Base-by-base conservation (phyloP, 139 green algal species). In the Chlorella ohadii region DNA sequence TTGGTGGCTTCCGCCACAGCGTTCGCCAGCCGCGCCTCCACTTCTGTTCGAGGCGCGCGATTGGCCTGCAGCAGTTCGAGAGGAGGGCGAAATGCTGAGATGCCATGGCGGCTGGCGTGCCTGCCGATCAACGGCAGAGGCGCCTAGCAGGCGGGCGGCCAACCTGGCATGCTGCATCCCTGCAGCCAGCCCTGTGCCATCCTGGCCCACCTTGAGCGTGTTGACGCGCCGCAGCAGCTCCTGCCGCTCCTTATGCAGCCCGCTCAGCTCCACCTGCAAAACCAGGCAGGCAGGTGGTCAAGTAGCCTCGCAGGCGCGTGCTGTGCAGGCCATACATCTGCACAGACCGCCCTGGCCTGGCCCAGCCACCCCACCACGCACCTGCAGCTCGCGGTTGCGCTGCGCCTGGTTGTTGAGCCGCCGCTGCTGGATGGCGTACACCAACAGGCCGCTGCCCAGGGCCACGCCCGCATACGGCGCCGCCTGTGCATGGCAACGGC, bases 1-100 rank as follows among this genome's bases (percentile, higher is more conserved):
- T 86, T 84, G 1, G 90, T 92, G 22, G 88, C 83, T 47, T 93
- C 86, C 25, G 90, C 86, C 33, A 93, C 84, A 5, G 90, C 88
- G 27, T 78, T 71, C 6, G 88, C 88, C 88, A 93, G 89, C 27
- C 75, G 63, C 66, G 90, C 83, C 83, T 93, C 90, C 44, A 83
- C 82, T 27, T 91, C 80, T 34, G 81, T 80, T 13, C 82, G 64
- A 16, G 88, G 88, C 31, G 74, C 36, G 28, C 81, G 78, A 28
- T 87, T 78, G 28, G 74, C 51, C 84, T 87, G 84, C 56, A 67
- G 34, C n/a, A n/a, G n/a, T n/a, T n/a, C n/a, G n/a, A n/a, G n/a
- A n/a, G n/a, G n/a, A n/a, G n/a, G n/a, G n/a, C n/a, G n/a, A n/a
- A n/a, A n/a, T n/a, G 44, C 44, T 6, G 6, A 11, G 11, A 55